Conservation (phyloP, 2,329 filamentous ascomycete genomes). For the Didymella pomorum region DNA sequence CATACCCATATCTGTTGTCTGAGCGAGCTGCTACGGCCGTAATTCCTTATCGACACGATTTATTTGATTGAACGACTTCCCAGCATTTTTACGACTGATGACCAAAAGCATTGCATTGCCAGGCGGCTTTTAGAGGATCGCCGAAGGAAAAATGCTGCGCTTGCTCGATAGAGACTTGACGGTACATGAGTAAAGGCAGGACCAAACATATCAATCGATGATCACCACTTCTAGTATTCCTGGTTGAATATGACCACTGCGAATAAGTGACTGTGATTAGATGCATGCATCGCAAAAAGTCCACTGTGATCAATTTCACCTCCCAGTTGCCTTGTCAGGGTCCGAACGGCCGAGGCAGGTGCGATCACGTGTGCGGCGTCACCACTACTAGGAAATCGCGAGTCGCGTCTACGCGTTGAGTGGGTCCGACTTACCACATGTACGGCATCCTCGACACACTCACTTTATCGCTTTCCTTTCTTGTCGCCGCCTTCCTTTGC, state of each 20-base stretch:
- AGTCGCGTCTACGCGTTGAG: slow-evolving; percentile 30
- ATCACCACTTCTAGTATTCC: neutral
- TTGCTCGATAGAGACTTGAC: neutral
- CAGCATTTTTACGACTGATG: slow-evolving; percentile 10
- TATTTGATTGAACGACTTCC: slow-evolving; percentile 11
- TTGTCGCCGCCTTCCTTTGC: slow-evolving; percentile 39
- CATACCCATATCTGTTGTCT: slow-evolving; percentile 24
- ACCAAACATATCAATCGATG: neutral
- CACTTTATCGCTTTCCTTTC: slow-evolving; percentile 36
- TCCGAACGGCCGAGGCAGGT: neutral
- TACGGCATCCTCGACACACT: slow-evolving; percentile 29
- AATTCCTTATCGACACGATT: slow-evolving; percentile 18
- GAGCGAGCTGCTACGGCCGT: slow-evolving; percentile 21
- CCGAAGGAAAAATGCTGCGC: neutral
- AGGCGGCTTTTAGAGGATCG: neutral
- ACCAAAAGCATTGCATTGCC: slow-evolving; percentile 2
- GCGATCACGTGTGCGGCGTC: slow-evolving; percentile 7
- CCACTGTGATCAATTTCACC: neutral
- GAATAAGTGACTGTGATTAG: neutral
- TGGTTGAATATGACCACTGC: neutral
- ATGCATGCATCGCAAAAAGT: neutral
- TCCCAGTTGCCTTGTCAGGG: neutral
- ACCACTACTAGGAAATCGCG: slow-evolving; percentile 8
- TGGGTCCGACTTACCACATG: slow-evolving; percentile 28
- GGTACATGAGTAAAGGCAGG: neutral